phyloP scores from a whole-genome alignment of 1,139 yeast genomes.

The Torulaspora pretoriensis region DNA sequence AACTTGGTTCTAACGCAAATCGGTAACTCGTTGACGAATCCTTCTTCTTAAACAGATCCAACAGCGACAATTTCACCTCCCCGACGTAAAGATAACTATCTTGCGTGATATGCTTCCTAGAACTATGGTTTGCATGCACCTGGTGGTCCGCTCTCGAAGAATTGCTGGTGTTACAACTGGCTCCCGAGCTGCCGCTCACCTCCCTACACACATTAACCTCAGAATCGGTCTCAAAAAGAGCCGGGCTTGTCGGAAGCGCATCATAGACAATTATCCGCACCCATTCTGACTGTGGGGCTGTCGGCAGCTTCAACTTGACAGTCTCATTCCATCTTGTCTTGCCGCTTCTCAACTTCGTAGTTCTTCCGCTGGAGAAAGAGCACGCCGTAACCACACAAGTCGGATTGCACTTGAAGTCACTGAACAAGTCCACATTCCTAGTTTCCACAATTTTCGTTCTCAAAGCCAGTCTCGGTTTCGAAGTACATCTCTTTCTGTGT shows the following conservation, averaged over 20 bases:
- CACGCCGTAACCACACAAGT: slow-evolving; percentile 32
- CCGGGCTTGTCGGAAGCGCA: slow-evolving; percentile 17
- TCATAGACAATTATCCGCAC: slow-evolving; percentile 32
- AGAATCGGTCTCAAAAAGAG: slow-evolving; percentile 1
- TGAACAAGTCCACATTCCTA: slow-evolving; percentile 23
- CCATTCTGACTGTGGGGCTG: slow-evolving; percentile 28
- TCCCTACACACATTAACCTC: slow-evolving; percentile 8
- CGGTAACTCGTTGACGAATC: slow-evolving; percentile 20
- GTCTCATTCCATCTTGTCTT: slow-evolving; percentile 29
- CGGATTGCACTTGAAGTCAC: slow-evolving; percentile 31
- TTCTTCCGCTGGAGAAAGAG: slow-evolving; percentile 24
- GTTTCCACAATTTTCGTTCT: slow-evolving; percentile 26
- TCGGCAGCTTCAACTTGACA: slow-evolving; percentile 29
- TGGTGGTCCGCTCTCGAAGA: slow-evolving; percentile 2
- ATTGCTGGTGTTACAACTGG: neutral
- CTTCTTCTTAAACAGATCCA: slow-evolving; percentile 27
- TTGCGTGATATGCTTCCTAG: neutral
- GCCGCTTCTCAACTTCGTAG: slow-evolving; percentile 25
- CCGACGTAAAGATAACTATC: slow-evolving; percentile 30
- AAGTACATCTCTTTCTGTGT: slow-evolving; percentile 16
- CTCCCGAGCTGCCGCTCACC: slow-evolving; percentile 1
- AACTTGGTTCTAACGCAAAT: slow-evolving; percentile 19
- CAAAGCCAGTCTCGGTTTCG: slow-evolving; percentile 20
- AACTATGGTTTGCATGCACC: neutral
- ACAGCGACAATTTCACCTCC: slow-evolving; percentile 30